Conservation (phyloP, 441 rosid genomes). For the Cnidoscolus chayamansa region DNA sequence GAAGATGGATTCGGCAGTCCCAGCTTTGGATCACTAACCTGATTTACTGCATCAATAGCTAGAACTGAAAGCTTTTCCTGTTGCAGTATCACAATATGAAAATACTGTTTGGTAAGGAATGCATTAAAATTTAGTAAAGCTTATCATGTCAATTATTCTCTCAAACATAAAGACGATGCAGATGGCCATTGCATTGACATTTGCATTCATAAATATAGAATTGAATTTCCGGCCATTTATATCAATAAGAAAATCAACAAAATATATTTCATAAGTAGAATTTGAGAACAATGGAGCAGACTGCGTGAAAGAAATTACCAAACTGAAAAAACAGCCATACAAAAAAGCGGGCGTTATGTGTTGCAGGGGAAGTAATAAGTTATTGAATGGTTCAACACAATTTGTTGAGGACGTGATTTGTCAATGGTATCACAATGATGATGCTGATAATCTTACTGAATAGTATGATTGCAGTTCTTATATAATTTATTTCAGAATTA, state of each 20-base stretch:
- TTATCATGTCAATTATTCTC: constrained; percentile 5
- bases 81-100: constrained; percentile 19
- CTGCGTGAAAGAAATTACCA: neutral
- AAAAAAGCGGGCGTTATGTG: neutral
- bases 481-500: constrained; percentile 4
- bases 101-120: neutral
- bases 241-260: neutral
- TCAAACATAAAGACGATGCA: neutral
- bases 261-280: neutral
- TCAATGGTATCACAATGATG: neutral
- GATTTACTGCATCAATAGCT: constrained; percentile 42
- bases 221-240: neutral
- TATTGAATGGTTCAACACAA: neutral
- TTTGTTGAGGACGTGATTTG: neutral
- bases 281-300: neutral
- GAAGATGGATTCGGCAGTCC: constrained; percentile 76
- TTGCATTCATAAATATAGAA: neutral
- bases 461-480: neutral
- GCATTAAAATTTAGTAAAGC: neutral
- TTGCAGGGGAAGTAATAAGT: neutral
- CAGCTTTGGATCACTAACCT: constrained; percentile 69
- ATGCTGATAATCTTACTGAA: neutral
- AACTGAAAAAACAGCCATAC: neutral
- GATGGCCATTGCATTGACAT: neutral
- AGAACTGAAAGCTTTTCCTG: constrained; percentile 60